Base-by-base conservation (phyloP, 1,139 yeast species). In the Lodderomyces elongisporus region DNA sequence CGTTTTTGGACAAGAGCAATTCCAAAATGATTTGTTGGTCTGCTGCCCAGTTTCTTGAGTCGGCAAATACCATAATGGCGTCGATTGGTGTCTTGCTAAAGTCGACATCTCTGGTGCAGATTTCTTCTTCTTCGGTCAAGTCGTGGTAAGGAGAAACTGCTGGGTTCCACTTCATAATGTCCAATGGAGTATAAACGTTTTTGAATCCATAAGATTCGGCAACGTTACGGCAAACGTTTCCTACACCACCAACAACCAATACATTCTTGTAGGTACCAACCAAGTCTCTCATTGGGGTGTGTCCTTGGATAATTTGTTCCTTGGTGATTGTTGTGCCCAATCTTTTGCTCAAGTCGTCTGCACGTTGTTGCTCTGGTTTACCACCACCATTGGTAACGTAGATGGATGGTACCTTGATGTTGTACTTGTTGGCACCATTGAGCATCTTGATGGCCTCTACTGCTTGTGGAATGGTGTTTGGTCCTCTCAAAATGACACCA, bases 381-480 rank as follows among this genome's bases (percentile, higher is more conserved):
- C 95, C 95, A 46, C 94, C 94, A 45, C 95, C 95, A 54, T 85
- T 85, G 27, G 95, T 85, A 45, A 85, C 91, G 57, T 81, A 83
- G 40, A 85, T 82, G 48, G 81, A 82, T 3, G 95, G 94, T n/a
- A 84, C 88, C 46, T 74, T 77, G 48, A 84, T 79, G 53, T 82
- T 76, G 64, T 84, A 83, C 51, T 79, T 74, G 63, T 84, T 84
- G 29, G 78, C 77, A 38, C 94, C 94, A 48, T 83, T 78, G 43
- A 85, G 67, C 63, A 82, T 55, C 42, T 66, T 67, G 47, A 85
- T 60, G 5, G 94, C 94, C 41, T 79, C 74, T 15, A 70, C 71
- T 1, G 91, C 91, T 49, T 80, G 77, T 0, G 89, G 88, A 35
- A 84, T 80, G 14, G 89, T 81, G 36, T 81, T 74, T 2, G 91